Percentiles rank a stretch among this genome's conserved stretches.
phyloP scores from a whole-genome alignment of 768 basidiomycete species.

The Pleurotus sapidus region DNA sequence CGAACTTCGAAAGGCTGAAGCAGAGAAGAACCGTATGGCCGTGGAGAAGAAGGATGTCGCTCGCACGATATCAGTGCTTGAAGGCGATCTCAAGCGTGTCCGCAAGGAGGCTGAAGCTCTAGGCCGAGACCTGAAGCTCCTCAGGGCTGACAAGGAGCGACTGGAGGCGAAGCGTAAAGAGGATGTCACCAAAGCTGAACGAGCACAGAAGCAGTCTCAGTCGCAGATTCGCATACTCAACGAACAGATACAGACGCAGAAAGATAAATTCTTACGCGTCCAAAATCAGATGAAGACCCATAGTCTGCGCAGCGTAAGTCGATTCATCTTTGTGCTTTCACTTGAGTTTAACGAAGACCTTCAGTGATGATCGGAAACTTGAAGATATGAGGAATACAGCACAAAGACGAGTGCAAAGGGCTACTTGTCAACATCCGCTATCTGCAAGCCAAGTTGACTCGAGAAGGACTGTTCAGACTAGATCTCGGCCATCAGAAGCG shows the following conservation, averaged over 20 bases:
- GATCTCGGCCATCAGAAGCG: constrained; percentile 84
- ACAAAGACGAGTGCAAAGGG: constrained; percentile 88
- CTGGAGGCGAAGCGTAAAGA: constrained; percentile 52
- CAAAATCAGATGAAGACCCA: constrained; percentile 51
- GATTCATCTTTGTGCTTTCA: background rate
- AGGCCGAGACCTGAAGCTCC: constrained; percentile 69
- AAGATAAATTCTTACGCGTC: constrained; percentile 42
- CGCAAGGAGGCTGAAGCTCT: constrained; percentile 74
- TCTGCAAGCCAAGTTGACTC: constrained; percentile 86
- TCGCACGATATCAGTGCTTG: constrained; percentile 61
- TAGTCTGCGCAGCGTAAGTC: constrained; percentile 59
- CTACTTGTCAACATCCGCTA: constrained; percentile 89
- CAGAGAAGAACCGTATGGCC: constrained; percentile 60
- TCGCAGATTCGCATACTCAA: constrained; percentile 63
- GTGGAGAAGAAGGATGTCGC: constrained; percentile 66
- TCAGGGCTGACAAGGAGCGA: constrained; percentile 67
- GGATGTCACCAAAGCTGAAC: constrained; percentile 54
- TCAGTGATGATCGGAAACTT: constrained; percentile 54
- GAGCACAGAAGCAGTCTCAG: constrained; percentile 64
- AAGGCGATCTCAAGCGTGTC: constrained; percentile 74
- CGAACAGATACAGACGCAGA: constrained; percentile 61
- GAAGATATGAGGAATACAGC: constrained; percentile 54
- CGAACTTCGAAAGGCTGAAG: constrained; percentile 61
- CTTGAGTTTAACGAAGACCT: constrained; percentile 7
- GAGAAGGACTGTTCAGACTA: constrained; percentile 78